Evolutionary conservation across 2,329 filamentous ascomycete species (phyloP).

Genomic region (Aspergillus sp.): DNA sequence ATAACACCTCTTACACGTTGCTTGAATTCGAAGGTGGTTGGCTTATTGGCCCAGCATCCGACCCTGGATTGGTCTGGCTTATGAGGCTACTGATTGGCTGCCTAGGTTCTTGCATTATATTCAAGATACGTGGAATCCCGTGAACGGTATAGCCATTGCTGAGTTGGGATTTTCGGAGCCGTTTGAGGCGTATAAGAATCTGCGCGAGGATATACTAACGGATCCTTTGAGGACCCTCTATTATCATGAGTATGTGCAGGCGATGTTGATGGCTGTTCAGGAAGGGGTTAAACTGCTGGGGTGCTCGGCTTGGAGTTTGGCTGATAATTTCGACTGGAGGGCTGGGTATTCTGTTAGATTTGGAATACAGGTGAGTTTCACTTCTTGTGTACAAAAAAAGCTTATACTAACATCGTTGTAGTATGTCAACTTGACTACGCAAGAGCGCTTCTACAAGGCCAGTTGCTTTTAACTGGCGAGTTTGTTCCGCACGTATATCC

Average conservation of each 20-base stretch:
- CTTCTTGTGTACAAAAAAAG: too few relatives aligned
- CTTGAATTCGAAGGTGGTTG: background rate
- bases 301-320: slow-evolving; percentile 2
- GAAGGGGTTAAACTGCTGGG: slow-evolving; percentile 1
- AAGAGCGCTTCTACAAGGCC: background rate
- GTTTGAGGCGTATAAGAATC: background rate
- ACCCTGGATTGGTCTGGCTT: background rate
- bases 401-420: background rate
- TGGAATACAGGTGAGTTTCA: background rate
- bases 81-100: background rate
- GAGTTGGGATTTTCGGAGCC: background rate
- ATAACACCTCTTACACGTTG: background rate
- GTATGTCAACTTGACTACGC: slow-evolving; percentile 1
- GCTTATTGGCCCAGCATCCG: background rate
- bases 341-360: background rate
- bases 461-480: background rate
- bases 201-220: background rate
- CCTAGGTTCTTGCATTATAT: background rate
- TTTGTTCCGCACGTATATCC: background rate
- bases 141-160: background rate
- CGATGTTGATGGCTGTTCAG: background rate
- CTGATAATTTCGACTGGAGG: slow-evolving; percentile 1
- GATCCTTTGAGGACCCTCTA: background rate
- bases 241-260: background rate
- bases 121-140: background rate